Evolutionary conservation across 1,139 yeast species (phyloP).

Genomic region (Blastobotrys arbuscula): DNA sequence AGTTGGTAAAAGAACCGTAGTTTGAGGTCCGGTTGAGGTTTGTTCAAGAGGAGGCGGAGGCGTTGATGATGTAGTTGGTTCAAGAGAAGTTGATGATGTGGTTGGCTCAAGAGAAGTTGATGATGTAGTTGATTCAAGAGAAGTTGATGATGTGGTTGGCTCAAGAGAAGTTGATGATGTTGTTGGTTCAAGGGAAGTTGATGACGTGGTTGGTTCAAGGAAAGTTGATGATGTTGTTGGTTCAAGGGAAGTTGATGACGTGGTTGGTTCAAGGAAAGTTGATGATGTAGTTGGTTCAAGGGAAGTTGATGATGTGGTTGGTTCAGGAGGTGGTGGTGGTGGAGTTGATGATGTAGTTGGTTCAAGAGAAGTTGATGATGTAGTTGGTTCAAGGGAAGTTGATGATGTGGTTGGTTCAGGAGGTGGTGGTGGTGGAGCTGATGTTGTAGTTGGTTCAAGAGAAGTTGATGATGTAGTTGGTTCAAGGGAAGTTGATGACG

Average conservation of each 20-base stretch:
- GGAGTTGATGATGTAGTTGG: conserved; percentile 6
- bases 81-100: background rate
- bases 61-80: background rate
- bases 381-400: background rate
- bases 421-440: background rate
- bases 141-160: conserved; percentile 6
- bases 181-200: background rate
- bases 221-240: background rate
- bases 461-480: background rate
- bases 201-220: background rate
- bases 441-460: background rate
- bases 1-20: no score
- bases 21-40: background rate
- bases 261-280: background rate
- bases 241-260: background rate
- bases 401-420: conserved; percentile 1
- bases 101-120: background rate
- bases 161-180: background rate
- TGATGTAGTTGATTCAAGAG: background rate
- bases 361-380: background rate
- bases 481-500: conserved; percentile 5
- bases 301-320: conserved; percentile 3
- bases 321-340: conserved; percentile 6
- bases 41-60: background rate
- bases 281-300: background rate